Evolutionary conservation across 176 grass and related monocot genomes (phyloP), one percentile per base, ranked within the genome.

Genomic region (Triticum aestivum): DNA sequence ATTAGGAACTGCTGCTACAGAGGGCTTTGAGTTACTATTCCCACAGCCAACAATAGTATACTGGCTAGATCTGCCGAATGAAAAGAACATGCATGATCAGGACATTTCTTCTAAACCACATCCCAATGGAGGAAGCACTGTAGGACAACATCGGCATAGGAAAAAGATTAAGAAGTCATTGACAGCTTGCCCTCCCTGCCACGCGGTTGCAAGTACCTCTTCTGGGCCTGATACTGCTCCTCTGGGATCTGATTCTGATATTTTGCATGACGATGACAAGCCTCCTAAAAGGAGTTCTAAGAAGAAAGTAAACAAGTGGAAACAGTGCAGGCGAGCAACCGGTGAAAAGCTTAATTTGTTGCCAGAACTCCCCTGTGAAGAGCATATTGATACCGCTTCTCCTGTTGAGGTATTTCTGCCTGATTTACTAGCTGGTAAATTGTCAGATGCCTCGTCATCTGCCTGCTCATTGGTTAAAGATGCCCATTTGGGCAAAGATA

Each of bases 51-150:
- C 24, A 87, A 78, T 83, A 72, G 9, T 67, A 4, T 66, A 20
- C 72, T 87, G 80, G 34, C 73, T 66, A 74, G 68, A 23, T 77
- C 44, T 45, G 41, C 85, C 10, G 68, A 87, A 87, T 90, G 89
- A 90, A 87, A 84, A 72, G 75, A 90, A 79, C 44, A 87, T 90
- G 89, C 89, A 87, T 32, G 85, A 84, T 84, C 89, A 73, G 35
- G 59, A 78, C 24, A 77, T 84, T 83, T 67, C 61, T 87, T 72
- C 47, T 74, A 75, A 75, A 56, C 67, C 56, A 75, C 58, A 75
- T 87, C 78, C 34, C 58, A 73, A 15, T 84, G 59, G 44, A 84
- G 58, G 56, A 75, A 83, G 32, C 54, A 66, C 84, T 67, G 83
- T 74, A 73, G 82, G 27, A 14, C 75, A 86, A 30, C 68, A 24